Base-by-base conservation (phyloP, 1,284 basidiomycete species). In the Sanghuangporus baumii region DNA sequence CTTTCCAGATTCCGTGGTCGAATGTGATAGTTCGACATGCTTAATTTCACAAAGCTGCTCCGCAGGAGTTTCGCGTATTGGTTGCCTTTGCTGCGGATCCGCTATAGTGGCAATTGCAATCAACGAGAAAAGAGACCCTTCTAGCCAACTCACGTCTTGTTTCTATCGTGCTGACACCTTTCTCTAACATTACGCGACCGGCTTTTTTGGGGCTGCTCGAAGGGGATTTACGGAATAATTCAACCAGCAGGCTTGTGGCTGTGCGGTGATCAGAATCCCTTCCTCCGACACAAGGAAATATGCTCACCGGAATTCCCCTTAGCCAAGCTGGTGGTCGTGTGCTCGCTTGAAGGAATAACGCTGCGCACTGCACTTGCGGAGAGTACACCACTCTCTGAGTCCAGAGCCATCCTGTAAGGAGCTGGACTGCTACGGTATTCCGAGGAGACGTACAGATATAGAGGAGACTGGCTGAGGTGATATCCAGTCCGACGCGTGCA, bases 151-250 rank as follows among this genome's bases (percentile, higher is more conserved):
- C 26, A 37, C 59, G 50, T 18, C 40, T 37, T 18, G 43, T 38
- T 37, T 61, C 46, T 12, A 14, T 40, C 31, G 60, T 61, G 16
- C 47, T 36, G 11, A 61, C 60, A 20, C 54, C 11, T 40, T 57
- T 61, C 31, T 61, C 60, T n/a, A 47, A 31, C 46, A 61, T 40
- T 37, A 61, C 37, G 14, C 60, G 40, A 20, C 50, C 20, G 9
- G 54, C 26, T 50, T 61, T 61, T 43, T 57, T 61, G n/a, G 54
- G 60, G n/a, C 43, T 46, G 9, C 11, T 26, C 16, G 41, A 36
- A 11, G 31, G 37, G 8, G 16, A n/a, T 37, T 57, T 23, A 34
- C 31, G 20, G 31, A n/a, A 36, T 37, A 54, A 7, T 31, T n/a
- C 37, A 34, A 54, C 31, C 38, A 31, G 52, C 16, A 31, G 31